These are phyloP conservation scores for Phylloporus gajari DNA, from an alignment of 1,284 basidiomycete species.

Conservation along the genomic window DNA sequence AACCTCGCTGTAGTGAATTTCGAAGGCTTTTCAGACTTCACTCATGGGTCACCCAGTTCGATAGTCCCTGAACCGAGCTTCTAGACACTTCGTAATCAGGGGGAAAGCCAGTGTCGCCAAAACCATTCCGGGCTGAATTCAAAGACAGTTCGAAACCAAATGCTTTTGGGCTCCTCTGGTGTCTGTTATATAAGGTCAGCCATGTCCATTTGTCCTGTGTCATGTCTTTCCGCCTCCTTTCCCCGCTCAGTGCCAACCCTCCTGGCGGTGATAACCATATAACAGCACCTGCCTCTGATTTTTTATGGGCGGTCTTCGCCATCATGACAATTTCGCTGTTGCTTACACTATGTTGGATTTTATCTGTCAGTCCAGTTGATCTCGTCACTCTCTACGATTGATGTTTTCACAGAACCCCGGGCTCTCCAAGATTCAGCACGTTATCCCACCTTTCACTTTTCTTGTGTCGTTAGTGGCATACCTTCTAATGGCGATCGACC, in stretches of 20 bases:
- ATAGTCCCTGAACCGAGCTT: too few relatives aligned
- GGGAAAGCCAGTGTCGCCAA: too few relatives aligned
- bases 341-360: constrained; percentile 47
- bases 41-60: too few relatives aligned
- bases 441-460: constrained; percentile 58
- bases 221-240: constrained; percentile 11
- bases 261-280: constrained; percentile 53
- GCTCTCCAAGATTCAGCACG: constrained; percentile 59
- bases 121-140: too few relatives aligned
- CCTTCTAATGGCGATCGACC: constrained; percentile 70
- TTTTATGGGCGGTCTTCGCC: constrained; percentile 69
- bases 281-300: constrained; percentile 53
- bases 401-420: constrained; percentile 45
- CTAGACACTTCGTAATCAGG: too few relatives aligned
- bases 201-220: too few relatives aligned
- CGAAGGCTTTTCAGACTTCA: too few relatives aligned
- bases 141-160: too few relatives aligned
- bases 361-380: constrained; percentile 37
- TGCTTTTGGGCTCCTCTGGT: too few relatives aligned
- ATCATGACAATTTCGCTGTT: constrained; percentile 57
- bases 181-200: too few relatives aligned
- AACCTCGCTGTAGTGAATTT: too few relatives aligned
- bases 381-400: background rate
- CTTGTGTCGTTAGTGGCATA: constrained; percentile 56
- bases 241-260: constrained; percentile 46